These are phyloP conservation scores for Pharus latifolius DNA, from an alignment of 176 grass and related monocot species.

Conservation along the genomic window DNA sequence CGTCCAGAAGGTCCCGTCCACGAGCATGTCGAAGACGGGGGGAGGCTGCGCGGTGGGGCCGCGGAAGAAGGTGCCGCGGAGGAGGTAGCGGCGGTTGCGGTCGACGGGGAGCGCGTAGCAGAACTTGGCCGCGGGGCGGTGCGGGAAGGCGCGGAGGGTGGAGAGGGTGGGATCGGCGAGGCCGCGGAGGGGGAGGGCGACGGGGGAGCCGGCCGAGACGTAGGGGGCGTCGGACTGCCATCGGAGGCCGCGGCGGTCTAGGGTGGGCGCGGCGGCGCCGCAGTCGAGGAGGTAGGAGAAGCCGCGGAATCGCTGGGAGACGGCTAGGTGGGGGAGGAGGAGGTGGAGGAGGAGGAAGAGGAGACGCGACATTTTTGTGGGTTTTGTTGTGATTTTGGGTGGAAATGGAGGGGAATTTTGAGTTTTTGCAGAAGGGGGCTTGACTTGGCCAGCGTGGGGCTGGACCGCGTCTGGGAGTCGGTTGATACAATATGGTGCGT, in stretches of 20 bases:
- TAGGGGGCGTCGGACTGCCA: constrained; percentile 43
- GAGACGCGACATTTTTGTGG: constrained; percentile 18
- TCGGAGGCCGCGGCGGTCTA: constrained; percentile 28
- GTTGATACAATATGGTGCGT: too few relatives aligned
- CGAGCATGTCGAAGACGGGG: constrained; percentile 72
- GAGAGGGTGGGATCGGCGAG: constrained; percentile 56
- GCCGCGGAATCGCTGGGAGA: constrained; percentile 22
- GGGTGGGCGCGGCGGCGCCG: constrained; percentile 12
- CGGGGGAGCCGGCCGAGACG: constrained; percentile 34
- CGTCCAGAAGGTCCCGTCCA: constrained; percentile 82
- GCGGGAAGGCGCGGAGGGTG: constrained; percentile 62
- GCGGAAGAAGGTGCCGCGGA: constrained; percentile 80
- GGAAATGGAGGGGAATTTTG: constrained; percentile 10
- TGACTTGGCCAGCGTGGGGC: constrained; percentile 16
- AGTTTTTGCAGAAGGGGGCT: not conserved
- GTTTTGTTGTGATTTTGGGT: not conserved
- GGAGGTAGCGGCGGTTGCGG: constrained; percentile 56
- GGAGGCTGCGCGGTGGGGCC: constrained; percentile 14
- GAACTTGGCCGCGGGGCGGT: constrained; percentile 35
- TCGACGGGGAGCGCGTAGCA: constrained; percentile 58
- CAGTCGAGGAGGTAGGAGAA: constrained; percentile 63
- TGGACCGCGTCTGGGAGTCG: too few relatives aligned
- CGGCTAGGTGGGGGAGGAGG: constrained; percentile 2
- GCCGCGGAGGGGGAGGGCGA: constrained; percentile 14
- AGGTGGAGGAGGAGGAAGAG: constrained; percentile 22